Conservation (phyloP, 495 filamentous ascomycete genomes). For the Cairneyella variabilis region DNA sequence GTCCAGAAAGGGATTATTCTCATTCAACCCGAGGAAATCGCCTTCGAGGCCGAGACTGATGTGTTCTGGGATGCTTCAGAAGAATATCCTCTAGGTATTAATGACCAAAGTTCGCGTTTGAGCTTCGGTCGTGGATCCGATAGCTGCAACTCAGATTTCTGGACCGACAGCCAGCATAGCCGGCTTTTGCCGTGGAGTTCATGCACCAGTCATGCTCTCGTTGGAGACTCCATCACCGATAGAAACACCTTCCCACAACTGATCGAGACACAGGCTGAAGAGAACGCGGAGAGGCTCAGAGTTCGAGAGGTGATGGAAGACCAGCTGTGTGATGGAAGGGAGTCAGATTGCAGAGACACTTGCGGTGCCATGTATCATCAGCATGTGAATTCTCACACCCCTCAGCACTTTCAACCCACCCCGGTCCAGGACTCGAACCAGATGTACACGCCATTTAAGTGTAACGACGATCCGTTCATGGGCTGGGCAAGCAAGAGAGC, state of each 20-base stretch:
- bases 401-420: background rate
- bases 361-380: no score
- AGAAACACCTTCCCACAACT: background rate
- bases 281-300: no score
- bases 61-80: conserved; percentile 2
- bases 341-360: no score
- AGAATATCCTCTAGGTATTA: background rate
- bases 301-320: no score
- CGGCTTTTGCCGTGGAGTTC: background rate
- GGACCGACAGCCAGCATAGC: background rate
- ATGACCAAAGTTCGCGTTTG: background rate
- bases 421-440: background rate
- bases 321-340: no score
- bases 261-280: no score
- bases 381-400: no score
- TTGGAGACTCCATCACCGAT: background rate
- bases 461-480: conserved; percentile 14
- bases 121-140: background rate
- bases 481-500: conserved; percentile 14
- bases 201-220: background rate
- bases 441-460: background rate
- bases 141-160: background rate
- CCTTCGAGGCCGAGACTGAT: background rate
- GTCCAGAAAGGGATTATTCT: background rate
- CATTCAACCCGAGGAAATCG: background rate